Conservation (phyloP, 2,329 filamentous ascomycete species). For the Colletotrichum sp. region DNA sequence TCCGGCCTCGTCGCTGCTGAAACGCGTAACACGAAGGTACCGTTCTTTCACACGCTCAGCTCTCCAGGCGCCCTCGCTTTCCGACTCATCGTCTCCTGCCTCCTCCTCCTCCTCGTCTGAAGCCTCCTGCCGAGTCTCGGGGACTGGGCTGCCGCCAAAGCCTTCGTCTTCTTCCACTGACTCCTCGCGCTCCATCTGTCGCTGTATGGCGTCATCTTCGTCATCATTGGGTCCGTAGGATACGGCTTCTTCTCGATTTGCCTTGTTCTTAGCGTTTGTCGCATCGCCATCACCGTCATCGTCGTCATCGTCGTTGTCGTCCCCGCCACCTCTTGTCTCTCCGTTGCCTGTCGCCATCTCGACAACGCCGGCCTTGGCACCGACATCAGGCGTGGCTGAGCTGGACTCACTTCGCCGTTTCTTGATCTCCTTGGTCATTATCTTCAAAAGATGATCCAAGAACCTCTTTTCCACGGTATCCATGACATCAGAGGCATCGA, state of each 20-base stretch:
- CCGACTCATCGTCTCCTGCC: slow-evolving; percentile 41
- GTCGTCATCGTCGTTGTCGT: slow-evolving; percentile 71
- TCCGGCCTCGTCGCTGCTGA: slow-evolving; percentile 81
- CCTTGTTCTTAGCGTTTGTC: slow-evolving; percentile 74
- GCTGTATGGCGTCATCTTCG: slow-evolving; percentile 79
- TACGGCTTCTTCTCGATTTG: slow-evolving; percentile 80
- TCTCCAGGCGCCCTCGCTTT: slow-evolving; percentile 45
- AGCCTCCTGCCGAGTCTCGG: slow-evolving; percentile 25
- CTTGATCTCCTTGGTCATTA: slow-evolving; percentile 81
- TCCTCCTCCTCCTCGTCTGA: slow-evolving; percentile 44
- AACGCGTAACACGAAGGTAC: slow-evolving; percentile 72
- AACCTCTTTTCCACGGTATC: slow-evolving; percentile 82
- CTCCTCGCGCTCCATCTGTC: slow-evolving; percentile 63
- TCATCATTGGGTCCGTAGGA: slow-evolving; percentile 95
- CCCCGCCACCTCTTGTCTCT: slow-evolving; percentile 46
- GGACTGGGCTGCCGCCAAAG: slow-evolving; percentile 53
- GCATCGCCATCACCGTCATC: slow-evolving; percentile 82
- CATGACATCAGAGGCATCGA: slow-evolving; percentile 78
- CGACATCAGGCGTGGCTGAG: slow-evolving; percentile 78
- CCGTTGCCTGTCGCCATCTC: slow-evolving; percentile 50
- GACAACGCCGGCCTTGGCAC: slow-evolving; percentile 56
- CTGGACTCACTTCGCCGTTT: slow-evolving; percentile 72
- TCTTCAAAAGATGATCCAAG: slow-evolving; percentile 71
- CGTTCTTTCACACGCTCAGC: slow-evolving; percentile 69
- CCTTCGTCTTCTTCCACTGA: slow-evolving; percentile 57